These are phyloP conservation scores for Coniosporium tulheliwenetii DNA, from an alignment of 2,329 filamentous ascomycete genomes.

Conservation along the genomic window DNA sequence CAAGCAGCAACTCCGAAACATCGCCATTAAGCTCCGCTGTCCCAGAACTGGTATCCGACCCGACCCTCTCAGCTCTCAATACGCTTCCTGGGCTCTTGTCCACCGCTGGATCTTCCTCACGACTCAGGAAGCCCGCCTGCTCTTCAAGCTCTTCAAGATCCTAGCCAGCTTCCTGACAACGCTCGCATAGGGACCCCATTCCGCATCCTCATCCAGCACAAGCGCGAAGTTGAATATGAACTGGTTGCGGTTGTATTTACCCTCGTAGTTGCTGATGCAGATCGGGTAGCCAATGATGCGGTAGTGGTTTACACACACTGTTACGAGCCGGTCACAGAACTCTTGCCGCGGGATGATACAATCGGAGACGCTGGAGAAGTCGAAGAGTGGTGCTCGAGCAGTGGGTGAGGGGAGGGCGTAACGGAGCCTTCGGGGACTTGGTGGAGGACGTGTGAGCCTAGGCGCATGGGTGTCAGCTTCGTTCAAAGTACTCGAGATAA, in stretches of 20 bases:
- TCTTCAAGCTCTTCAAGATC: constrained; percentile 77
- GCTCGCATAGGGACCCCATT: constrained; percentile 66
- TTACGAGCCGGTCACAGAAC: constrained; percentile 83
- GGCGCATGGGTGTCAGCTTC: background rate
- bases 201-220: constrained; percentile 51
- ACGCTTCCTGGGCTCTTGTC: constrained; percentile 12
- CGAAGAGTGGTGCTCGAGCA: constrained; percentile 48
- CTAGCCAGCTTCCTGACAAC: constrained; percentile 76
- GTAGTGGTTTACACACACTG: constrained; percentile 59
- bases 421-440: constrained; percentile 49
- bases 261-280: constrained; percentile 56
- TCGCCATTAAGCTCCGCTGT: constrained; percentile 1
- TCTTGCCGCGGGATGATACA: constrained; percentile 92
- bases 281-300: constrained; percentile 79
- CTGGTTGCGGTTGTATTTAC: constrained; percentile 77
- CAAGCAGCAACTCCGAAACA: background rate
- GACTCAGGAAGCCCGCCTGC: constrained; percentile 69
- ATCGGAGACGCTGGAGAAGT: constrained; percentile 74
- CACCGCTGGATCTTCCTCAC: constrained; percentile 28
- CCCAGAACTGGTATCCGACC: background rate
- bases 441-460: constrained; percentile 47
- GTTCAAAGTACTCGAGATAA: background rate
- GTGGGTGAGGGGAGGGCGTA: constrained; percentile 22
- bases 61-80: constrained; percentile 9
- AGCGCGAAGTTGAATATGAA: constrained; percentile 98